Conservation (phyloP, 106 monocot genomes). For the Allium sativum region DNA sequence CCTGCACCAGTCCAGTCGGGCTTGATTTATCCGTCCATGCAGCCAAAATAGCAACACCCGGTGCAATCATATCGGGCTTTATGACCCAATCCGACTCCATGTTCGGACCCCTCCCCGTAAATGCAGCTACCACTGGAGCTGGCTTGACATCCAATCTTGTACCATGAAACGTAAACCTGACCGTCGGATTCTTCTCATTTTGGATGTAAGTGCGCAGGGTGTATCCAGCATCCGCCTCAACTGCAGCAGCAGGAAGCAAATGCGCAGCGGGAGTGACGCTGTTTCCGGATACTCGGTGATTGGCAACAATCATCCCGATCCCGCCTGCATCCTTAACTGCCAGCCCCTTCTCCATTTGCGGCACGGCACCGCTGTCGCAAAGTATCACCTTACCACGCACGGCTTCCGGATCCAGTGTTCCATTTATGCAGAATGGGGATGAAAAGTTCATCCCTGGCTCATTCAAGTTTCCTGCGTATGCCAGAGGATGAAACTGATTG, state of each 20-base stretch:
- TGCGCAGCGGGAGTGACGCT: constrained; percentile 23
- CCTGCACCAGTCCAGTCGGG: neutral
- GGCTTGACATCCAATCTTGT: constrained; percentile 13
- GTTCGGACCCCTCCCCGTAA: constrained; percentile 16
- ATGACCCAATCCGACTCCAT: constrained; percentile 10
- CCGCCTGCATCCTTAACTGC: constrained; percentile 33
- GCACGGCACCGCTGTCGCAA: constrained; percentile 5
- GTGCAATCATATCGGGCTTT: constrained; percentile 32
- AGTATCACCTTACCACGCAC: constrained; percentile 33
- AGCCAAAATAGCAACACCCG: constrained; percentile 16
- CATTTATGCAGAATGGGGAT: neutral
- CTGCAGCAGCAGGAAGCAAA: constrained; percentile 24
- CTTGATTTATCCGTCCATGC: constrained; percentile 12
- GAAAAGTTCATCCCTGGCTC: neutral
- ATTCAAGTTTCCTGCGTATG: neutral
- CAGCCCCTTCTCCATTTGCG: constrained; percentile 8
- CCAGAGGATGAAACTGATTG: neutral
- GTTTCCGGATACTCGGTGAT: constrained; percentile 27
- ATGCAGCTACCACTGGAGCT: constrained; percentile 13
- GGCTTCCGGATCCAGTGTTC: constrained; percentile 3
- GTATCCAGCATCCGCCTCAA: constrained; percentile 12
- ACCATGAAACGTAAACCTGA: constrained; percentile 9
- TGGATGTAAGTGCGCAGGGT: neutral
- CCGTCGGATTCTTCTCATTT: constrained; percentile 1
- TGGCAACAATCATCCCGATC: constrained; percentile 31